These are phyloP conservation scores for Saccharomycopsis malanga DNA, from an alignment of 805 yeast genomes.

Conservation along the genomic window DNA sequence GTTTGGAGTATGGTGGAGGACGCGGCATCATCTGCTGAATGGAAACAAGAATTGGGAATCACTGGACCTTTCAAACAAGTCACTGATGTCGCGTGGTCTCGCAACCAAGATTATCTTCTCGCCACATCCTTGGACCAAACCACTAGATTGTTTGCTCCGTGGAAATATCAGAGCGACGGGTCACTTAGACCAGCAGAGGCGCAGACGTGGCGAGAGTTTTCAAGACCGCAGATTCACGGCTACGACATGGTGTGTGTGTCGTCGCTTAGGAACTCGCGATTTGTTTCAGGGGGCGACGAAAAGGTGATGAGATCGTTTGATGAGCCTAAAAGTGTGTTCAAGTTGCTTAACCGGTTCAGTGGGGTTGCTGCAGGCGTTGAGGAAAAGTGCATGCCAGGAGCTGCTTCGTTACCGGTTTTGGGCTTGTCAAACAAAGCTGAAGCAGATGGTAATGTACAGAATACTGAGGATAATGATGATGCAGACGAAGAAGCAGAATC, in stretches of 20 bases:
- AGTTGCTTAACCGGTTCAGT: constrained; percentile 49
- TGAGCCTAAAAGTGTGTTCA: constrained; percentile 73
- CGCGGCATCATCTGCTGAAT: constrained; percentile 37
- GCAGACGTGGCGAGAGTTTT: constrained; percentile 78
- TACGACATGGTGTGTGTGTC: constrained; percentile 86
- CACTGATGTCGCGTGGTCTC: constrained; percentile 75
- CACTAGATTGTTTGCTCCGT: constrained; percentile 70
- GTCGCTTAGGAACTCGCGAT: constrained; percentile 44
- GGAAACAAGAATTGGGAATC: constrained; percentile 41
- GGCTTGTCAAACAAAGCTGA: constrained; percentile 91
- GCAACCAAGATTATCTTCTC: constrained; percentile 56
- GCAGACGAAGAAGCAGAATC: constrained; percentile 25
- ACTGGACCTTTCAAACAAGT: constrained; percentile 72
- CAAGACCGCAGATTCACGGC: constrained; percentile 97
- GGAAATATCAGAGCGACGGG: constrained; percentile 32
- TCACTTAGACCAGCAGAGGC: constrained; percentile 28
- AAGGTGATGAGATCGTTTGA: constrained; percentile 85
- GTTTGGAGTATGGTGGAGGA: constrained; percentile 46
- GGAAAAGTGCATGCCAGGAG: constrained; percentile 52
- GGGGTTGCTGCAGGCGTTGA: constrained; percentile 30
- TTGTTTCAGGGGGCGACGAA: constrained; percentile 94
- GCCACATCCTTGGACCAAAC: constrained; percentile 91
- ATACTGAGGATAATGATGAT: constrained; percentile 30
- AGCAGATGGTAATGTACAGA: constrained; percentile 32
- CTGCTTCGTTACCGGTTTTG: constrained; percentile 86